Conservation (phyloP, 2,329 filamentous ascomycete genomes). For the Fonsecaea nubica region DNA sequence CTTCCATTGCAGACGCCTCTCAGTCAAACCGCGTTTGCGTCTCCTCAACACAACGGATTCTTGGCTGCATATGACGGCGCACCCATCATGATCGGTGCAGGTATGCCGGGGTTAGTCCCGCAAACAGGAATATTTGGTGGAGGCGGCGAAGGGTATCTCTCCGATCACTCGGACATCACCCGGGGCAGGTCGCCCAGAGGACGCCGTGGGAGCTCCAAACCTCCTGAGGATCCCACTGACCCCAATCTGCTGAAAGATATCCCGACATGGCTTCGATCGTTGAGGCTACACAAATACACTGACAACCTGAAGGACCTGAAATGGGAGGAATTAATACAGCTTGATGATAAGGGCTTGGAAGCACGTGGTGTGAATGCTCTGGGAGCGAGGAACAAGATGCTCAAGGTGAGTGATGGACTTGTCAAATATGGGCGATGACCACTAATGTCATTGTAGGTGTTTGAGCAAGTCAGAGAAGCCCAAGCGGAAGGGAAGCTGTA, state of each 20-base stretch:
- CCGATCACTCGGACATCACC: slow-evolving; percentile 89
- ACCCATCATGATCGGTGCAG: slow-evolving; percentile 73
- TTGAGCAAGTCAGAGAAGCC: slow-evolving; percentile 90
- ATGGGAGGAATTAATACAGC: slow-evolving; percentile 89
- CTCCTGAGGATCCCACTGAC: slow-evolving; percentile 96
- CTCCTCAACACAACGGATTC: slow-evolving; percentile 94
- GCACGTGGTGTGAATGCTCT: slow-evolving; percentile 92
- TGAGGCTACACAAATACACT: slow-evolving; percentile 97
- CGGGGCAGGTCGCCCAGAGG: slow-evolving; percentile 92
- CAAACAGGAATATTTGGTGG: slow-evolving; percentile 72
- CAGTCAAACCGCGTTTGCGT: slow-evolving; percentile 68
- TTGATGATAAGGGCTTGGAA: slow-evolving; percentile 92
- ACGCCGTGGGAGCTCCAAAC: slow-evolving; percentile 92
- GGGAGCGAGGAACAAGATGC: slow-evolving; percentile 93
- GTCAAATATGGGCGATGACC: background rate
- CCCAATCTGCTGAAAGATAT: slow-evolving; percentile 90
- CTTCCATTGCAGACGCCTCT: slow-evolving; percentile 71
- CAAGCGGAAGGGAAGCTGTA: slow-evolving; percentile 71
- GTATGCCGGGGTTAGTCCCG: slow-evolving; percentile 70
- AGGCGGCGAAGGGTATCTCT: slow-evolving; percentile 81
- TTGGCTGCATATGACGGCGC: slow-evolving; percentile 82
- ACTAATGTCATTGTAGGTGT: slow-evolving; percentile 65
- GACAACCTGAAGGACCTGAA: slow-evolving; percentile 97
- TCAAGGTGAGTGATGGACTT: slow-evolving; percentile 71
- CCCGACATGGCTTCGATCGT: slow-evolving; percentile 90